A percentile compares a stretch with the other conserved stretches of the same genome.
Conservation (phyloP, 306 rosid species). For the Oxytropis ochrocephala region DNA sequence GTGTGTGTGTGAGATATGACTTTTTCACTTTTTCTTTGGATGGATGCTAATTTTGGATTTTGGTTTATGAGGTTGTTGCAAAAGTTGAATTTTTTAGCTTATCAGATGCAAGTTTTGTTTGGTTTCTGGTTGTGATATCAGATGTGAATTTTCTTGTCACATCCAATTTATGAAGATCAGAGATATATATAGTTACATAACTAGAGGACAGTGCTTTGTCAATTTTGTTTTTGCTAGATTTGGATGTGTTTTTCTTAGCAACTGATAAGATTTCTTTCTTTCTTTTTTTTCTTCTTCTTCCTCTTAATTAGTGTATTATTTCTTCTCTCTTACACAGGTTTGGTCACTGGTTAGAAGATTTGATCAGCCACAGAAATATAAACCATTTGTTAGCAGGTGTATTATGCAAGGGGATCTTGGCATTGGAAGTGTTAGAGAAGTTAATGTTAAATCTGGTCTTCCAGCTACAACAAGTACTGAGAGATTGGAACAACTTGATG, state of each 20-base stretch:
- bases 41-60: neutral
- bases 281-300: no score
- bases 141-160: neutral
- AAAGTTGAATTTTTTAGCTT: slow-evolving; percentile 2
- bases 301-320: neutral
- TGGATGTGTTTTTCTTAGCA: slow-evolving; percentile 1
- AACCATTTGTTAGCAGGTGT: slow-evolving; percentile 87
- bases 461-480: slow-evolving; percentile 94
- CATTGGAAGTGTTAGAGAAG: slow-evolving; percentile 89
- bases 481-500: slow-evolving; percentile 83
- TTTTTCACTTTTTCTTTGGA: neutral
- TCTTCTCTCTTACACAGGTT: slow-evolving; percentile 45
- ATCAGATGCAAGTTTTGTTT: slow-evolving; percentile 10
- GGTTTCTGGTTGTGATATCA: slow-evolving; percentile 1
- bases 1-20: neutral
- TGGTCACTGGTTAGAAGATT: slow-evolving; percentile 97
- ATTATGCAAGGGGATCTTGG: slow-evolving; percentile 74
- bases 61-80: neutral
- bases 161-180: neutral
- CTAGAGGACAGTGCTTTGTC: neutral
- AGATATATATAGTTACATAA: neutral
- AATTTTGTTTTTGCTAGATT: neutral
- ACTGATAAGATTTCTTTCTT: no score
- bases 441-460: slow-evolving; percentile 92
- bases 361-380: slow-evolving; percentile 88